phyloP scores from a whole-genome alignment of 768 basidiomycete genomes.

The Mycena polygramma region DNA sequence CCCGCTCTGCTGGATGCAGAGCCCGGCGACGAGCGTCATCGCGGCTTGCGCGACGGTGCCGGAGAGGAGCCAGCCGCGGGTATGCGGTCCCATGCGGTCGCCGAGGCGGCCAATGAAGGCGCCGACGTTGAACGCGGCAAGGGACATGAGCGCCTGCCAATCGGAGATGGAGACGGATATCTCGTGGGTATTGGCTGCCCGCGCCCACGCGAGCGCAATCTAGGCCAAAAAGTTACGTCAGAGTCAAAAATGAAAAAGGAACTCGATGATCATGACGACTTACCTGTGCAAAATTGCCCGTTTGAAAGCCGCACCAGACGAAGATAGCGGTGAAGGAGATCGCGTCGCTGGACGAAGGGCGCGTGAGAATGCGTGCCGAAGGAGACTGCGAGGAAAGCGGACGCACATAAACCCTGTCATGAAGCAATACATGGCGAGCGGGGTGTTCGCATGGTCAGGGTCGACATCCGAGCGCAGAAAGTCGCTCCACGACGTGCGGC shows the following conservation, averaged over 20 bases:
- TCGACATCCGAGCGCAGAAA: slow-evolving; percentile 48
- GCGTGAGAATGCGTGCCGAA: slow-evolving; percentile 5
- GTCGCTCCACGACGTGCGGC: slow-evolving; percentile 26
- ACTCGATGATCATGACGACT: slow-evolving; percentile 22
- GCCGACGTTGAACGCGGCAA: slow-evolving; percentile 80
- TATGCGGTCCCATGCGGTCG: slow-evolving; percentile 79
- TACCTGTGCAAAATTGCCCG: slow-evolving; percentile 80
- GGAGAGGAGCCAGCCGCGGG: slow-evolving; percentile 78
- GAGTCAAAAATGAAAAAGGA: slow-evolving; percentile 1
- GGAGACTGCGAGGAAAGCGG: not conserved
- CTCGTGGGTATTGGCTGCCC: slow-evolving; percentile 72
- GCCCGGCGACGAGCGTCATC: slow-evolving; percentile 77
- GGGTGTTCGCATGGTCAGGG: slow-evolving; percentile 50
- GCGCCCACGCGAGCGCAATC: slow-evolving; percentile 83
- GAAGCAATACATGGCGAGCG: slow-evolving; percentile 65
- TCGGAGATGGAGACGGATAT: slow-evolving; percentile 80
- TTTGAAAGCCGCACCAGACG: slow-evolving; percentile 91
- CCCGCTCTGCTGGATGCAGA: slow-evolving; percentile 78
- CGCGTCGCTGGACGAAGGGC: slow-evolving; percentile 62
- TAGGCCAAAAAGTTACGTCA: slow-evolving; percentile 45
- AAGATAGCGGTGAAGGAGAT: slow-evolving; percentile 84
- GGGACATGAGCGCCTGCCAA: slow-evolving; percentile 82
- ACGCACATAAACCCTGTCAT: slow-evolving; percentile 72
- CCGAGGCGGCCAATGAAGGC: slow-evolving; percentile 83
- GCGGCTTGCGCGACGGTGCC: slow-evolving; percentile 82